A percentile compares a stretch with the other conserved stretches of the same genome.
These are phyloP conservation scores for Strobilomyces echinocephalus DNA, from an alignment of 768 basidiomycete species.

Conservation along the genomic window DNA sequence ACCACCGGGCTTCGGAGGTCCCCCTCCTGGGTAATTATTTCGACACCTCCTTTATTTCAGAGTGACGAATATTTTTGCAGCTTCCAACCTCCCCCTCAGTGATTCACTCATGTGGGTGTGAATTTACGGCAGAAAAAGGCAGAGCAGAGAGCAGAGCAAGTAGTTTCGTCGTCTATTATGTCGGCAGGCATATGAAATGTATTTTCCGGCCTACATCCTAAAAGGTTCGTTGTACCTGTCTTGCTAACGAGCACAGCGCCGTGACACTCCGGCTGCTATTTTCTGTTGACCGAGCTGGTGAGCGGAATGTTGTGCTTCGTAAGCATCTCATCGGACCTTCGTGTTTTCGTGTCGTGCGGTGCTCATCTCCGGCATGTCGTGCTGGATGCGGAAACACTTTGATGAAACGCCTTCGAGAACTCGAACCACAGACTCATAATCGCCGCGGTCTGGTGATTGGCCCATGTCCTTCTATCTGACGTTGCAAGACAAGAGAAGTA, in stretches of 20 bases:
- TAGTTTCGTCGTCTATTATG: constrained; percentile 23
- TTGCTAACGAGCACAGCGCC: constrained; percentile 24
- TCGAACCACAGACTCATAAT: constrained; percentile 19
- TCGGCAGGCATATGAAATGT: constrained; percentile 23
- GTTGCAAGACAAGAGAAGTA: constrained; percentile 24
- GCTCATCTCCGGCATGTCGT: constrained; percentile 26
- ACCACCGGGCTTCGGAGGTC: constrained; percentile 75
- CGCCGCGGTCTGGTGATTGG: constrained; percentile 27
- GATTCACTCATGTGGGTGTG: constrained; percentile 8
- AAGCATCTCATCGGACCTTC: constrained; percentile 11
- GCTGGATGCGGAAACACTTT: constrained; percentile 17
- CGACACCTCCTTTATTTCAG: not conserved
- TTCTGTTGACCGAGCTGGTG: constrained; percentile 19
- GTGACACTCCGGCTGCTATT: constrained; percentile 17
- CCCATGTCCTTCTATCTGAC: constrained; percentile 25
- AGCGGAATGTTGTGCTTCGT: constrained; percentile 19
- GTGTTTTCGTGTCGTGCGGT: constrained; percentile 15
- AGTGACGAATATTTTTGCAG: constrained; percentile 23
- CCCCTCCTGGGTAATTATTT: constrained; percentile 73
- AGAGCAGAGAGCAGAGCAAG: constrained; percentile 23
- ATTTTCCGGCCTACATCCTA: constrained; percentile 16
- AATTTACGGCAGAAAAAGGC: constrained; percentile 12
- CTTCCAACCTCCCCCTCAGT: constrained; percentile 48
- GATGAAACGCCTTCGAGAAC: constrained; percentile 31
- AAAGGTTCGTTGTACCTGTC: constrained; percentile 28